A percentile compares a stretch with the other conserved stretches of the same genome.
Evolutionary conservation across 176 grass and related monocot genomes (phyloP).

Genomic region (Paspalum notatum): DNA sequence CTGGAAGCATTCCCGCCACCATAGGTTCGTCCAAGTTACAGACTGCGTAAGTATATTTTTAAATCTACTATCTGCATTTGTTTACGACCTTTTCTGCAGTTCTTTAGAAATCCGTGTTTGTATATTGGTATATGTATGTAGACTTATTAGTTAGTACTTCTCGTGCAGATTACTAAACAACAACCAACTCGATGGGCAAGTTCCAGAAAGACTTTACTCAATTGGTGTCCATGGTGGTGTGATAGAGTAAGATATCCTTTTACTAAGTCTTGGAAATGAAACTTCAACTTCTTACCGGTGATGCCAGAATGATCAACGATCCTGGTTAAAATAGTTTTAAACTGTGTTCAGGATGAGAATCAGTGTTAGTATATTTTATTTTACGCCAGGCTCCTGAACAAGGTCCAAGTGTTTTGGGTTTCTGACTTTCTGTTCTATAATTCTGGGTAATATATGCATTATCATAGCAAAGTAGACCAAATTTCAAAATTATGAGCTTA

Average conservation of each 20-base stretch:
- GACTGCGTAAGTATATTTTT: constrained; percentile 63
- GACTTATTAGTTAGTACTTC: constrained; percentile 18
- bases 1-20: constrained; percentile 79
- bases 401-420: background rate
- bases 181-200: constrained; percentile 93
- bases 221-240: constrained; percentile 94
- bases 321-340: background rate
- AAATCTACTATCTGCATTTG: constrained; percentile 23
- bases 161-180: constrained; percentile 79
- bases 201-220: constrained; percentile 95
- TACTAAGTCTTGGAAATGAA: background rate
- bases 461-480: background rate
- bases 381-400: background rate
- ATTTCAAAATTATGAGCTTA: background rate
- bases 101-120: background rate
- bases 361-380: background rate
- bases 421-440: constrained; percentile 16
- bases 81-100: background rate
- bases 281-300: background rate
- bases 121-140: background rate
- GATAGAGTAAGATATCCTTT: constrained; percentile 86
- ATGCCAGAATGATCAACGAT: background rate
- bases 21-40: constrained; percentile 87
- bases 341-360: background rate
- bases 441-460: constrained; percentile 6